Evolutionary conservation across 306 rosid species (phyloP), one percentile per base, ranked within the genome.

Genomic region (Fragaria nilgerrensis): DNA sequence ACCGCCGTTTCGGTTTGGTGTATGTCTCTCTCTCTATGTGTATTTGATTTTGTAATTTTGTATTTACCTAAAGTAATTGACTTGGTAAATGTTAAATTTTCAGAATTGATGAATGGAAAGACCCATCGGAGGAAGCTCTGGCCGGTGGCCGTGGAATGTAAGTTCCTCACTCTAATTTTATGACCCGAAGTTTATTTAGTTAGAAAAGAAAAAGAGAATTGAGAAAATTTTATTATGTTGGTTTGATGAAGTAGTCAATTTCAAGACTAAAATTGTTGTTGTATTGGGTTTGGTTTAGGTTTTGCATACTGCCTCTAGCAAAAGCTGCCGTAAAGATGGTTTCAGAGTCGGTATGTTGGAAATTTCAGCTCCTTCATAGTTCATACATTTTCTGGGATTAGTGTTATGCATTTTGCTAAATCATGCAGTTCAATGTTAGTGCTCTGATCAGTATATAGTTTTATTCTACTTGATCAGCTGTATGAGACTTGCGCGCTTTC

Each of bases 1-100:
- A 94, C 75, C 94, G 95, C 22, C 98, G 97, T 85, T 94, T 92
- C 82, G 98, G 98, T 79, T 94, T 95, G 97, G 93, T 92, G 98
- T 90, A 84, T 84, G 83, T 70, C 7, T 50, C 79, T 61, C 79
- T 73, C 53, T 65, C 74, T 73, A 32, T 9, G 12, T 22, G 25
- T 3, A 48, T 48, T 6, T 56, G 5, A 9, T 2, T 56, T 9
- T 56, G 20, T 61, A 13, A 13, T 12, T 23, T 61, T 61, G 17
- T 61, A 27, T 11, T 25, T 61, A 59, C 36, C 36, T 25, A 10
- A 61, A 1, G 66, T 61, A 27, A 27, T 25, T 61, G 5, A 25
- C 37, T 13, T 4, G 19, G 66, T 61, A 1, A 15, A 48, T 65
- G 74, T 27, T 71, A 19, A 56, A 23, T 65, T 71, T 55, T 64